Evolutionary conservation across 1,284 basidiomycete genomes (phyloP).

Genomic region (Apiotrichum montevideense): DNA sequence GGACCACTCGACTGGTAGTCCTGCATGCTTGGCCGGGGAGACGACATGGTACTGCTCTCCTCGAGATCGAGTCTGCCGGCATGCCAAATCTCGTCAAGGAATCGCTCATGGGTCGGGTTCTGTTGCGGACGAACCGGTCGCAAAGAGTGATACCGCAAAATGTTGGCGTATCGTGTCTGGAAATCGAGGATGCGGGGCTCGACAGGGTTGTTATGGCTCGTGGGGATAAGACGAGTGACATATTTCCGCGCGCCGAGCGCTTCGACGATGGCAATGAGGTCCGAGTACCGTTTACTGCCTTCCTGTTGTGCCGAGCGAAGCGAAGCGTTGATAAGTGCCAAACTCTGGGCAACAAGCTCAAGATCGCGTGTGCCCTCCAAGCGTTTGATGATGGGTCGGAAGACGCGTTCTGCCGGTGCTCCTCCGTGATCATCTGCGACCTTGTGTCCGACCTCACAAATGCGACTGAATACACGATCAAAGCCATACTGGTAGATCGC

Average conservation of each 20-base stretch:
- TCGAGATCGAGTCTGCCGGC: conserved; percentile 43
- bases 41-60: conserved; percentile 6
- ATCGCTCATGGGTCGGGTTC: conserved; percentile 58
- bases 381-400: conserved; percentile 58
- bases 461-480: conserved; percentile 70
- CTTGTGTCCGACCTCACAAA: conserved; percentile 57
- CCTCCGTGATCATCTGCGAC: conserved; percentile 54
- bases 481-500: conserved; percentile 63
- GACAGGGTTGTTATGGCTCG: conserved; percentile 65
- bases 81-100: conserved; percentile 67
- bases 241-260: conserved; percentile 72
- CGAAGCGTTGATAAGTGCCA: conserved; percentile 80
- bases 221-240: conserved; percentile 79
- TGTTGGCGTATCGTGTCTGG: conserved; percentile 77
- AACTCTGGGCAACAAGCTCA: conserved; percentile 74
- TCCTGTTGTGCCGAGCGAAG: conserved; percentile 36
- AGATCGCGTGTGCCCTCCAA: conserved; percentile 70
- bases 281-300: conserved; percentile 29
- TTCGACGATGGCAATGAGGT: conserved; percentile 54
- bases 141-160: conserved; percentile 72
- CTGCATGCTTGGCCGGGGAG: conserved; percentile 35
- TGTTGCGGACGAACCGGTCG: conserved; percentile 65
- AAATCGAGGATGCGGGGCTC: conserved; percentile 81
- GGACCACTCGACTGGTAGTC: conserved; percentile 11
- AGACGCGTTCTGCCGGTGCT: conserved; percentile 24